These are phyloP conservation scores for Nakaseomyces glabratus DNA, from an alignment of 1,139 yeast genomes.

Conservation along the genomic window DNA sequence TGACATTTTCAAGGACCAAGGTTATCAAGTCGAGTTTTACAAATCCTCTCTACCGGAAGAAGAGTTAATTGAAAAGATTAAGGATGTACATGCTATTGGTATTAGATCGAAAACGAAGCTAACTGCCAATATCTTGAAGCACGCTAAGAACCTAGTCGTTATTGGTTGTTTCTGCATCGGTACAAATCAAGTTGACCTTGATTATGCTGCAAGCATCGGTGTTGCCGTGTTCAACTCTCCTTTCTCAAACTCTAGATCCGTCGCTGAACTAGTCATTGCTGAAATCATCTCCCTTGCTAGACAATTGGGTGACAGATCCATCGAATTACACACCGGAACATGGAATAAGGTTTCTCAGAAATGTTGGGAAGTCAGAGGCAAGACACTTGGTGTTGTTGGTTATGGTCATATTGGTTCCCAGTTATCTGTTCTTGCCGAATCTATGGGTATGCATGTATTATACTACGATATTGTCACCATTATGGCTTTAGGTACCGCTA, in stretches of 20 bases:
- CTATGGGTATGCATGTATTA: conserved; percentile 95
- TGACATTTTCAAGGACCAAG: conserved; percentile 74
- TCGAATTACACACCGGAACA: conserved; percentile 91
- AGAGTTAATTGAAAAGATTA: conserved; percentile 87
- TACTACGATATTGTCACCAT: conserved; percentile 88
- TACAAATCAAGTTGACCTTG: conserved; percentile 93
- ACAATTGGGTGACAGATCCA: conserved; percentile 94
- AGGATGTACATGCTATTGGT: conserved; percentile 93
- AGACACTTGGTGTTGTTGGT: conserved; percentile 93
- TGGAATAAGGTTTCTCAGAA: conserved; percentile 95
- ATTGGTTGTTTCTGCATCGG: conserved; percentile 99
- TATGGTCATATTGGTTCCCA: conserved; percentile 99
- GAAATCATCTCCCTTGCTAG: conserved; percentile 91
- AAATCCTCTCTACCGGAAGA: conserved; percentile 87
- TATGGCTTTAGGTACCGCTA: conserved; percentile 95
- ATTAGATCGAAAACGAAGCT: conserved; percentile 93
- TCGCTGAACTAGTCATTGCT: conserved; percentile 94
- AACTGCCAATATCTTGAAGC: conserved; percentile 66
- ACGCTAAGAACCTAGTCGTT: conserved; percentile 81
- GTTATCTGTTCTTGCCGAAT: conserved; percentile 91
- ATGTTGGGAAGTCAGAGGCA: conserved; percentile 99
- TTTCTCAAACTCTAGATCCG: conserved; percentile 96
- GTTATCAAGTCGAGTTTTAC: conserved; percentile 93
- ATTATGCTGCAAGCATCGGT: conserved; percentile 86
- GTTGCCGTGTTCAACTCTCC: conserved; percentile 98